Evolutionary conservation across 2,329 filamentous ascomycete genomes (phyloP).

Genomic region (Geoglossum cookeanum): DNA sequence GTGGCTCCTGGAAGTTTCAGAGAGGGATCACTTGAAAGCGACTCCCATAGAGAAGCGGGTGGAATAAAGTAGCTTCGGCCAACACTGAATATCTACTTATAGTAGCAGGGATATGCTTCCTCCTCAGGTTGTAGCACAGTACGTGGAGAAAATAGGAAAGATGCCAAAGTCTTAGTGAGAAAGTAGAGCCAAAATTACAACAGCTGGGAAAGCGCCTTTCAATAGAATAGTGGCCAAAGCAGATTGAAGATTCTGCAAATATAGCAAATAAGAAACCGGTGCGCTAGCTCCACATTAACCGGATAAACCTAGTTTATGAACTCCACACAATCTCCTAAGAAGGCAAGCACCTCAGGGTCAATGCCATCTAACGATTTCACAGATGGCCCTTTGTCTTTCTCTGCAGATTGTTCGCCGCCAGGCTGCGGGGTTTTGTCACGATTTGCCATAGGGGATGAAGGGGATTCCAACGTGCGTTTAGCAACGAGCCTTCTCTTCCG

Average conservation of each 20-base stretch:
- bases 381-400: neutral
- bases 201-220: too few species aligned
- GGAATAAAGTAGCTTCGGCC: neutral
- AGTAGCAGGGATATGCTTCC: neutral
- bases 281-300: neutral
- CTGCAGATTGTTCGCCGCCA: neutral
- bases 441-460: neutral
- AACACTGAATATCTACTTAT: neutral
- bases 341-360: conserved; percentile 20
- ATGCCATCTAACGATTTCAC: conserved; percentile 20
- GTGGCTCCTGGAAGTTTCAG: too few species aligned
- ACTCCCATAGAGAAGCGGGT: neutral
- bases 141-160: neutral
- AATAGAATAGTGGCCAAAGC: neutral
- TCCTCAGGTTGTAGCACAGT: neutral
- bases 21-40: neutral
- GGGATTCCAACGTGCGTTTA: neutral
- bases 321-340: conserved; percentile 23
- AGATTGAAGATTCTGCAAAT: neutral
- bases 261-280: neutral
- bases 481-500: neutral
- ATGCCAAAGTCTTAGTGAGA: neutral
- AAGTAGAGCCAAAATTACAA: neutral
- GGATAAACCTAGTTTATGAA: conserved; percentile 12
- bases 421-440: neutral